Evolutionary conservation across 371 early-diverging fungal species (phyloP).

Genomic region (Apophysomyces ossiformis): DNA sequence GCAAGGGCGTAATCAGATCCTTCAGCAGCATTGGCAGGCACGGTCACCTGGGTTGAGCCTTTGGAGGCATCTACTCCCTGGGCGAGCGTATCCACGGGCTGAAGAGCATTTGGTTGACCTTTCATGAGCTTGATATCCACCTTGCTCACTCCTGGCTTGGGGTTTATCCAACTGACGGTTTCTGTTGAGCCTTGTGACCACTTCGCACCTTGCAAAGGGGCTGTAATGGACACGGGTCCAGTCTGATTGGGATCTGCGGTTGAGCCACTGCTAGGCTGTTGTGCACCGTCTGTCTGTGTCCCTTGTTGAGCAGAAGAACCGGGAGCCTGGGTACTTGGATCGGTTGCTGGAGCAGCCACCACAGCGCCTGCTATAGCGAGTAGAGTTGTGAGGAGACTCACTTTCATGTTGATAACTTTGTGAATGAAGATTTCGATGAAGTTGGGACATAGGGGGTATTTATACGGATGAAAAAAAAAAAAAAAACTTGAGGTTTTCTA

Average conservation of each 20-base stretch:
- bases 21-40: constrained; percentile 42
- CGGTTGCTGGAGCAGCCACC: constrained; percentile 11
- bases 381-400: constrained; percentile 12
- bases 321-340: constrained; percentile 5
- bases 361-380: constrained; percentile 16
- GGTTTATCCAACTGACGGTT: constrained; percentile 50
- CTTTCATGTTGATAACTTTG: constrained; percentile 13
- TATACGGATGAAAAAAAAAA: not conserved
- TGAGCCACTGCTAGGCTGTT: not conserved
- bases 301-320: constrained; percentile 7
- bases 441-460: not conserved
- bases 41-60: constrained; percentile 37
- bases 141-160: constrained; percentile 32
- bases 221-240: constrained; percentile 41
- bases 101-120: constrained; percentile 45
- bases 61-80: constrained; percentile 37
- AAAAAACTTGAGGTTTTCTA: not conserved
- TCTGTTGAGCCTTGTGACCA: constrained; percentile 45
- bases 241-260: constrained; percentile 8
- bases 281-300: not conserved
- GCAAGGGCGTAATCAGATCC: constrained; percentile 49
- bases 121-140: constrained; percentile 48
- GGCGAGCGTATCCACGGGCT: constrained; percentile 39
- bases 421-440: not conserved
- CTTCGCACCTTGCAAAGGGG: constrained; percentile 37